These are phyloP conservation scores for sweet orange (Citrus sinensis) DNA, from an alignment of 345 rosid genomes.

Conservation along the genomic window DVS_A1.0 CM039167.1:8967501-8968000, in stretches of 20 bases:
- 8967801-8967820: constrained; percentile 29
- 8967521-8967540: neutral
- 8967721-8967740: neutral
- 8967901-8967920: neutral
- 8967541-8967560: neutral
- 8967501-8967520: neutral
- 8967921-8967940: neutral
- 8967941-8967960: neutral
- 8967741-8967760: neutral
- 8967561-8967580: neutral
- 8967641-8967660: neutral
- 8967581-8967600: neutral
- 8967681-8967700: neutral
- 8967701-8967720: neutral
- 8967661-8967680: too few species aligned
- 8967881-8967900: neutral
- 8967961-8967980: neutral
- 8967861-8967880: neutral
- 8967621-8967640: neutral
- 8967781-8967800: constrained; percentile 27
- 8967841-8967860: constrained; percentile 44
- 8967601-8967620: neutral
- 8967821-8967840: constrained; percentile 18
- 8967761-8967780: constrained; percentile 30
- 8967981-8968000: constrained; percentile 17